These are phyloP conservation scores for Tulasnella sp. DNA, from an alignment of 768 basidiomycete species.

Conservation along the genomic window DNA sequence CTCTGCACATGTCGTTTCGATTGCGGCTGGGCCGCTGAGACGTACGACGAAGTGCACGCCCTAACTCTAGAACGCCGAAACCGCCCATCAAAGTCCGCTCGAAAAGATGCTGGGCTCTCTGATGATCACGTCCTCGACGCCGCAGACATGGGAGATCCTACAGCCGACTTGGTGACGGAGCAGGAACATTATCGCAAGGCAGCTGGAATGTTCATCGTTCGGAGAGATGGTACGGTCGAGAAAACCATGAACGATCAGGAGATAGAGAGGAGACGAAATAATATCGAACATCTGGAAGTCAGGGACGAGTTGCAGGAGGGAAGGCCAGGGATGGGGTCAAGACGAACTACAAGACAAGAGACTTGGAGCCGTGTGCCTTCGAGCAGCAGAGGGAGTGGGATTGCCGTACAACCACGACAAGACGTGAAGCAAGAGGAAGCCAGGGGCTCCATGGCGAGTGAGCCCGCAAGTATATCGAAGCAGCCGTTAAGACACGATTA, in stretches of 20 bases:
- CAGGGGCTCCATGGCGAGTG: background rate
- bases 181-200: background rate
- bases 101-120: background rate
- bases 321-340: background rate
- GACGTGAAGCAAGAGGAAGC: background rate
- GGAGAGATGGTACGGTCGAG: background rate
- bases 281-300: background rate
- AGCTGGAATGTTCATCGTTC: background rate
- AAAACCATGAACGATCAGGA: background rate
- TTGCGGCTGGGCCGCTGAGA: slow-evolving; percentile 5
- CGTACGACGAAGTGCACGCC: slow-evolving; percentile 1
- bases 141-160: slow-evolving; percentile 8
- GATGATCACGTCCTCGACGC: background rate
- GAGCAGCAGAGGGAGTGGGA: background rate
- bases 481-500: background rate
- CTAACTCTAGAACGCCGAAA: slow-evolving; percentile 9
- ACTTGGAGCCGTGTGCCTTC: background rate
- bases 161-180: slow-evolving; percentile 8
- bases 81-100: background rate
- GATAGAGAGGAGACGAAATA: background rate
- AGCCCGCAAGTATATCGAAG: background rate
- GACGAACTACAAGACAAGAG: background rate
- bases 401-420: background rate
- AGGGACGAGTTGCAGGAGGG: slow-evolving; percentile 1
- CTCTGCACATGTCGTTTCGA: slow-evolving; percentile 12